Evolutionary conservation across 192 early-diverging fungal species (phyloP), one percentile per base, ranked within the genome.

Genomic region (Podila minutissima): DNA sequence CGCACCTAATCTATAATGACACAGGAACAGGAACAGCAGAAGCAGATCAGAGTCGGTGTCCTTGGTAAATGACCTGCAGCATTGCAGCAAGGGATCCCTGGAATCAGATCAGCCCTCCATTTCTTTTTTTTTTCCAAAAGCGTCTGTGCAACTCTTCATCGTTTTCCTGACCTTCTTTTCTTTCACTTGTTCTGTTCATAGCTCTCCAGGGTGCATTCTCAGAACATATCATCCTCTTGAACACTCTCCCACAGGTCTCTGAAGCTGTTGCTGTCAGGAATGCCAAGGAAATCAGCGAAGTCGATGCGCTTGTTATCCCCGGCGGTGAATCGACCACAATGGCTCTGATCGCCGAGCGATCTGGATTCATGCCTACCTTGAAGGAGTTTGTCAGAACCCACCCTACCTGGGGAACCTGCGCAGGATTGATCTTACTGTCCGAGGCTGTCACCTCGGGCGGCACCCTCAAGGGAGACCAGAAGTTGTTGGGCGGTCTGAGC

Each of bases 131-230:
- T 6, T 3, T 3, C 3, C 6, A n/a, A 28, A 66, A 12, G 8
- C 33, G 60, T 61, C 41, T 29, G 37, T 33, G 60, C 46, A 51
- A 59, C 46, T 9, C 20, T 26, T 2, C 38, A 22, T 2, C 5
- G 7, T 19, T 17, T 31, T 55, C 31, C 24, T 24, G 41, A 13
- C 1, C 28, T 5, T 48, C 19, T 17, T 37, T 37, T 12, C 19
- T 15, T 63, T 26, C 29, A 9, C 33, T 46, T 22, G 1, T 26
- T 53, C 20, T 24, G 29, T 41, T 24, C 32, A 41, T 51, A 90
- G 96, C 95, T n/a, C 91, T 99, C 10, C 97, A 99, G 78, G 97
- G 97, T n/a, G 97, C 97, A 29, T 99, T 97, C 69, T 74, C 88
- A 19, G 97, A 99, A 78, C 97, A 99, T 73, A 88, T 97, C 55